These are phyloP conservation scores for Dendrobium chrysotoxum DNA, from an alignment of 106 monocot species.

Conservation along the genomic window DNA sequence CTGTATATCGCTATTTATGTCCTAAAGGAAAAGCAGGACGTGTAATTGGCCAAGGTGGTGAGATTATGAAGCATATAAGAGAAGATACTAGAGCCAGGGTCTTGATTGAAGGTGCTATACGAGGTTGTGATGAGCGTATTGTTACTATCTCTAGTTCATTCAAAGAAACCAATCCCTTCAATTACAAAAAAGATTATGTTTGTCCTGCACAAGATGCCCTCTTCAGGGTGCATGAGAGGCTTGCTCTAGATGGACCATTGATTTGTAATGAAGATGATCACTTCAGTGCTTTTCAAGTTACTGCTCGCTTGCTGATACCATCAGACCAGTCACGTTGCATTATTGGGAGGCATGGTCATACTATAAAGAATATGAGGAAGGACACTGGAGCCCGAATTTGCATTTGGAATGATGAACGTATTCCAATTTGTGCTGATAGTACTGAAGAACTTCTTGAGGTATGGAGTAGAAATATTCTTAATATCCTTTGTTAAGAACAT, in stretches of 20 bases:
- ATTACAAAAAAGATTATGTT: conserved; percentile 31
- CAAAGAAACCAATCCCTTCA: conserved; percentile 26
- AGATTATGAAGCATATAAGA: conserved; percentile 52
- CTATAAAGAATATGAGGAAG: conserved; percentile 24
- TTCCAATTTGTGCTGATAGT: conserved; percentile 26
- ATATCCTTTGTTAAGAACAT: not conserved
- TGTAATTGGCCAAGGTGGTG: conserved; percentile 59
- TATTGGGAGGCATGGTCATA: conserved; percentile 40
- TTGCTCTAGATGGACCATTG: conserved; percentile 25
- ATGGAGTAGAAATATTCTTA: conserved; percentile 2
- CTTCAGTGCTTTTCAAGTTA: conserved; percentile 14
- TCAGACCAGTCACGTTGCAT: conserved; percentile 57
- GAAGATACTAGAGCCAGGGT: conserved; percentile 44
- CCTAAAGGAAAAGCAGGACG: conserved; percentile 40
- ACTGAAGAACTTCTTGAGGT: conserved; percentile 62
- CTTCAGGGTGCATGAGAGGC: conserved; percentile 46
- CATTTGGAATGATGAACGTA: conserved; percentile 21
- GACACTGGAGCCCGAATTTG: conserved; percentile 21
- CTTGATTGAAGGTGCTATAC: conserved; percentile 38
- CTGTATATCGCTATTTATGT: conserved; percentile 55
- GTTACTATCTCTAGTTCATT: conserved; percentile 48
- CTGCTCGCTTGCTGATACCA: conserved; percentile 48
- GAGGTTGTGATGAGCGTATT: conserved; percentile 49
- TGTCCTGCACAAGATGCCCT: conserved; percentile 68
- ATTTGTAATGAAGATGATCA: conserved; percentile 22